Percentiles rank a stretch among this genome's conserved stretches.
Conservation (phyloP, 2,329 filamentous ascomycete genomes). For the Onygenales sp. region DNA sequence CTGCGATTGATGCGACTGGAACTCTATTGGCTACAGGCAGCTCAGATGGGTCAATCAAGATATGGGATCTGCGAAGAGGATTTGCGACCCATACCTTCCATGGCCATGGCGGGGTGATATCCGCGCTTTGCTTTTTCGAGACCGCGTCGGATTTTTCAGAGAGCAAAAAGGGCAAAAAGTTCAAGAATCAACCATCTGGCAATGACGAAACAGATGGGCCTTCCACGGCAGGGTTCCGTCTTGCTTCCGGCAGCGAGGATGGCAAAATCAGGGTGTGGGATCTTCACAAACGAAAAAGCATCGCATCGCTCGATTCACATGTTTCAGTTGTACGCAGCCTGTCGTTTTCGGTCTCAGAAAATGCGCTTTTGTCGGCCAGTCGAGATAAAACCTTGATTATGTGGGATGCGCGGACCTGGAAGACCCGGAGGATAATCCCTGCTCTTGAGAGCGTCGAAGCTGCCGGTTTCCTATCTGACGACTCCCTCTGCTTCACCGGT, state of each 20-base stretch:
- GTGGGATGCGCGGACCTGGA: conserved; percentile 85
- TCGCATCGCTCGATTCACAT: conserved; percentile 77
- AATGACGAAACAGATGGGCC: conserved; percentile 36
- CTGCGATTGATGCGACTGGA: conserved; percentile 76
- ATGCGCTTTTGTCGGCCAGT: conserved; percentile 71
- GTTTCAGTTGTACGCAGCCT: conserved; percentile 87
- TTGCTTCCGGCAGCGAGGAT: conserved; percentile 89
- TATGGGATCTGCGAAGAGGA: conserved; percentile 88
- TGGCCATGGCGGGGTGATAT: conserved; percentile 83
- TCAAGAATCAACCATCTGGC: conserved; percentile 21
- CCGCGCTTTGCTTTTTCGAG: conserved; percentile 86
- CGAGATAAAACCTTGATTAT: conserved; percentile 90
- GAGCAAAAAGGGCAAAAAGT: conserved; percentile 38
- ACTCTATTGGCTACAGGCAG: conserved; percentile 87
- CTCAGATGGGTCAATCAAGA: conserved; percentile 86
- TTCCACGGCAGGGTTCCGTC: conserved; percentile 55
- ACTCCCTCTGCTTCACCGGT: conserved; percentile 67
- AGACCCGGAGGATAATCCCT: conserved; percentile 67
- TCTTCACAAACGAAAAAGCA: conserved; percentile 68
- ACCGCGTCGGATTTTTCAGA: conserved; percentile 41
- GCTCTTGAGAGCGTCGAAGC: conserved; percentile 79
- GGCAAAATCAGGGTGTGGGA: conserved; percentile 90
- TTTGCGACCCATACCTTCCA: conserved; percentile 94
- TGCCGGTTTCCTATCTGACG: conserved; percentile 66
- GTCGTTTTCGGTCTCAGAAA: conserved; percentile 67